Evolutionary conservation across 805 yeast genomes (phyloP).

Genomic region (Myxozyma mucilagina): DNA sequence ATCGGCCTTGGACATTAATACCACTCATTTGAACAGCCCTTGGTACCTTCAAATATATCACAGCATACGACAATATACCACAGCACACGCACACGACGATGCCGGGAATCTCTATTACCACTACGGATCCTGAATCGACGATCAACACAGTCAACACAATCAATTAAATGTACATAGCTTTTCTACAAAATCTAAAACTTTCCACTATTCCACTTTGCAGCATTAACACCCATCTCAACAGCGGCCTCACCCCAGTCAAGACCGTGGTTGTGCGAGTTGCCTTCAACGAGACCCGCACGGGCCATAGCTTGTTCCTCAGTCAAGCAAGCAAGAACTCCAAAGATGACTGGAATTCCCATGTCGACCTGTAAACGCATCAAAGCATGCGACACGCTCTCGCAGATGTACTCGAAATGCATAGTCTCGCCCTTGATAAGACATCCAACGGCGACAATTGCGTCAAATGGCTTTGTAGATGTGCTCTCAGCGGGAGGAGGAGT

Average conservation of each 20-base stretch:
- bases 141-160: not conserved
- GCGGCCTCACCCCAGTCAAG: constrained; percentile 99
- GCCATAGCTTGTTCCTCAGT: constrained; percentile 92
- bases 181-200: constrained; percentile 8
- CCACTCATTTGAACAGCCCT: not conserved
- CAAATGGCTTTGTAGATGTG: constrained; percentile 45
- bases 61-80: no score
- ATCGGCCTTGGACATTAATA: constrained; percentile 40
- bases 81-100: no score
- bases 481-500: constrained; percentile 14
- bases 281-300: constrained; percentile 79
- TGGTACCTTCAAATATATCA: not conserved
- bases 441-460: constrained; percentile 92
- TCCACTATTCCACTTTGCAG: constrained; percentile 31
- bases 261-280: constrained; percentile 86
- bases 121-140: not conserved
- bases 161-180: not conserved
- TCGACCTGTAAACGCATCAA: constrained; percentile 79
- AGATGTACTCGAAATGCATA: constrained; percentile 97
- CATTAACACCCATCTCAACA: constrained; percentile 75
- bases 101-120: not conserved
- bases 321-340: constrained; percentile 89
- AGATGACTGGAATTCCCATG: constrained; percentile 75
- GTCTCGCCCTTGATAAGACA: constrained; percentile 94
- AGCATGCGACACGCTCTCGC: constrained; percentile 83